Conservation (phyloP, 768 basidiomycete species). For the Kwoniella newhampshirensis region DNA sequence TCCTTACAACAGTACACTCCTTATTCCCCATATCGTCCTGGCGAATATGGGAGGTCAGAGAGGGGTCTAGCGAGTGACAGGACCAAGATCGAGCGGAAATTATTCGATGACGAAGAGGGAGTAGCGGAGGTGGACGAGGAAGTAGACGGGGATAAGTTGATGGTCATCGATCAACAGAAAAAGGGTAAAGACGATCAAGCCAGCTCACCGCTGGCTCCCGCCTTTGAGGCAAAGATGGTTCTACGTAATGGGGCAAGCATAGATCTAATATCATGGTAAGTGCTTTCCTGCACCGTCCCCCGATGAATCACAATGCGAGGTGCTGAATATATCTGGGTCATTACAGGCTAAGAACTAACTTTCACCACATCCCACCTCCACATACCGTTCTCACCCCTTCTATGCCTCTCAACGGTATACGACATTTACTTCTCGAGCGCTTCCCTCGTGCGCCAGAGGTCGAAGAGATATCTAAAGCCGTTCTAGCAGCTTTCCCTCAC, state of each 20-base stretch:
- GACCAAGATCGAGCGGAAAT: constrained; percentile 33
- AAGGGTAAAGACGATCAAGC: constrained; percentile 5
- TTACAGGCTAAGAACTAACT: constrained; percentile 42
- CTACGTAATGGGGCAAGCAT: constrained; percentile 43
- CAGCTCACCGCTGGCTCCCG: constrained; percentile 33
- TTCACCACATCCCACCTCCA: constrained; percentile 39
- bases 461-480: constrained; percentile 41
- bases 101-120: constrained; percentile 35
- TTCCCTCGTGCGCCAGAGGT: constrained; percentile 43
- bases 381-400: constrained; percentile 33
- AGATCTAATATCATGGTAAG: constrained; percentile 46
- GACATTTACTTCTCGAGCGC: constrained; percentile 37
- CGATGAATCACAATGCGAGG: not conserved
- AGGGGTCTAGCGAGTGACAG: constrained; percentile 31
- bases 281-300: not conserved
- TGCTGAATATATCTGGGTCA: not conserved
- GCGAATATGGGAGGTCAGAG: constrained; percentile 41
- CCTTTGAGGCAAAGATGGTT: constrained; percentile 46
- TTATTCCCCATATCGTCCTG: constrained; percentile 42
- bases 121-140: constrained; percentile 3
- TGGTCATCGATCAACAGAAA: constrained; percentile 6
- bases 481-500: constrained; percentile 40
- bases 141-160: constrained; percentile 12
- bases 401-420: constrained; percentile 40
- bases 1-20: constrained; percentile 30